Conservation (phyloP, 129 eudicot genomes). For the Silybum marianum region DNA sequence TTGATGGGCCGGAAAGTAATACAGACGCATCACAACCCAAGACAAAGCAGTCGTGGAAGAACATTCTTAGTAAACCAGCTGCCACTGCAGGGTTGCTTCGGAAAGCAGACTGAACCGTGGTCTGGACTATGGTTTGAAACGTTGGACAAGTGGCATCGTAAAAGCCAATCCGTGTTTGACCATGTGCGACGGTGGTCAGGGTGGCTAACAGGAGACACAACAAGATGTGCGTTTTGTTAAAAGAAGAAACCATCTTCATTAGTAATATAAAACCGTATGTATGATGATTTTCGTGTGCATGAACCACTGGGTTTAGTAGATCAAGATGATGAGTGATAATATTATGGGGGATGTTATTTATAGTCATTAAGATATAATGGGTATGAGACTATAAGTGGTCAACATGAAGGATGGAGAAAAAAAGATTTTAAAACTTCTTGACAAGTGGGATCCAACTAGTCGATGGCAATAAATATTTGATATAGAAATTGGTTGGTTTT, state of each 20-base stretch:
- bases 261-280: not conserved
- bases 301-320: not conserved
- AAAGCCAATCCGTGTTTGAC: slow-evolving; percentile 48
- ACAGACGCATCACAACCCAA: slow-evolving; percentile 72
- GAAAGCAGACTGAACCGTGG: slow-evolving; percentile 44
- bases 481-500: too few species aligned
- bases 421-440: not conserved
- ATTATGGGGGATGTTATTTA: not conserved
- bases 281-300: not conserved
- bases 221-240: slow-evolving; percentile 3
- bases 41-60: slow-evolving; percentile 48
- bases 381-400: not conserved
- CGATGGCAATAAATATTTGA: not conserved
- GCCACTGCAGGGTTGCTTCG: slow-evolving; percentile 43
- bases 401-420: not conserved
- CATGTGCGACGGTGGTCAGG: slow-evolving; percentile 17
- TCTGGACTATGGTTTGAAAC: slow-evolving; percentile 48
- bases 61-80: slow-evolving; percentile 59
- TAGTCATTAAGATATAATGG: not conserved
- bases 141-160: slow-evolving; percentile 46
- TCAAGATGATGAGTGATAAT: not conserved
- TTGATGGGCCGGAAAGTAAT: slow-evolving; percentile 41
- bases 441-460: not conserved
- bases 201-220: slow-evolving; percentile 25
- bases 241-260: not conserved